Evolutionary conservation across 2,329 filamentous ascomycete genomes (phyloP).

Genomic region (Zasmidium cellare): DNA sequence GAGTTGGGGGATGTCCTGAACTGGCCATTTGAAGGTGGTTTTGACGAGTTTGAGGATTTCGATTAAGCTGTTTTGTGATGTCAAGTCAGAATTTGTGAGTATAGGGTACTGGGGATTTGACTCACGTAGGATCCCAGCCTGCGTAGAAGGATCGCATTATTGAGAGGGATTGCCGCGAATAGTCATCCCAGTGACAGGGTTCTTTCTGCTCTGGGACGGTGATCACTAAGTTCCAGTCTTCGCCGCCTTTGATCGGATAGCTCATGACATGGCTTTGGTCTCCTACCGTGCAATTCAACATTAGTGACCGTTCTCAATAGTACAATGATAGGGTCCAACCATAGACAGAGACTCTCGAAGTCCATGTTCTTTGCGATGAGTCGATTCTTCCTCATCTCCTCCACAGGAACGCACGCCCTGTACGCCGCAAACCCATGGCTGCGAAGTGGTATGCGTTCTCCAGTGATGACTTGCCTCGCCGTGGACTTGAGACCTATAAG

Average conservation of each 20-base stretch:
- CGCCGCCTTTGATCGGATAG: conserved; percentile 1
- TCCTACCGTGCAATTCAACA: neutral
- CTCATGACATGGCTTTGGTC: conserved; percentile 1
- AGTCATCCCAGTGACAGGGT: neutral
- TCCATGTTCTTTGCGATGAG: conserved; percentile 1
- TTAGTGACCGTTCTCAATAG: neutral
- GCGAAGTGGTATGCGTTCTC: neutral
- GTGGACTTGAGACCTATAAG: too few species aligned
- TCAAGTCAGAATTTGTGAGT: neutral
- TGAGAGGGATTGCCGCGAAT: neutral
- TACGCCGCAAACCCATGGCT: neutral
- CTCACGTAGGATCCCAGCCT: conserved; percentile 1
- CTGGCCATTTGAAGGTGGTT: neutral
- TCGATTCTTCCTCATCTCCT: neutral
- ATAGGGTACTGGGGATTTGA: neutral
- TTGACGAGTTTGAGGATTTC: neutral
- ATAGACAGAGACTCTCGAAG: neutral
- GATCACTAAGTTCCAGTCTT: neutral
- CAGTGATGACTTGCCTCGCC: neutral
- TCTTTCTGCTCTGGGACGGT: conserved; percentile 3
- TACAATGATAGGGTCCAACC: neutral
- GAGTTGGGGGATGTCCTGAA: neutral
- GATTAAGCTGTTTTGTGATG: neutral
- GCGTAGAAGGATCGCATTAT: neutral
- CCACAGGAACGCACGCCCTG: neutral